Conservation (phyloP, 129 eudicot species). For the Heracleum sosnowskyi region DNA sequence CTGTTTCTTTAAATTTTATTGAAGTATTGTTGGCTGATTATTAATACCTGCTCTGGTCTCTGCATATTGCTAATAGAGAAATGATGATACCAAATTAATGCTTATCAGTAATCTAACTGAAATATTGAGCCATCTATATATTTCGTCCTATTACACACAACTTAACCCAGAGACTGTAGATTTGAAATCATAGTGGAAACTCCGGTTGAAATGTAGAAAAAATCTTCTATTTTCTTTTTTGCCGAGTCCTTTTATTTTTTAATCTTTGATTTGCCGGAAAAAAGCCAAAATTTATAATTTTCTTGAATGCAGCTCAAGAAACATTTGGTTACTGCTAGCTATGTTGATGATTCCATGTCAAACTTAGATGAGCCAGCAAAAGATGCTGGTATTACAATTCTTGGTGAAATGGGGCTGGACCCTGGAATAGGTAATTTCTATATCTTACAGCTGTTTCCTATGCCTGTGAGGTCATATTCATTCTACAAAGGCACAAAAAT, state of each 20-base stretch:
- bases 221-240: not conserved
- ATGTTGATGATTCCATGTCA: constrained; percentile 70
- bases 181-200: not conserved
- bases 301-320: constrained; percentile 64
- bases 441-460: not conserved
- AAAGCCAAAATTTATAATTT: not conserved
- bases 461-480: not conserved
- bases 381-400: constrained; percentile 68
- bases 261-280: constrained; percentile 7
- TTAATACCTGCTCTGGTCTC: not conserved
- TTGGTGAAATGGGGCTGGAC: constrained; percentile 99
- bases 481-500: not conserved
- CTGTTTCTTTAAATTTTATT: not conserved
- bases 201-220: not conserved
- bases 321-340: constrained; percentile 95
- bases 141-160: not conserved
- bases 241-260: not conserved
- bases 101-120: too few relatives aligned
- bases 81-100: not conserved
- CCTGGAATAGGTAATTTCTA: constrained; percentile 80
- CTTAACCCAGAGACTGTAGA: not conserved
- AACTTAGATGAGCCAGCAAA: constrained; percentile 74
- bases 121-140: not conserved
- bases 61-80: not conserved
- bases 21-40: not conserved